Evolutionary conservation across 2,329 filamentous ascomycete species (phyloP).

Genomic region (Penicillium fuscoglaucum): DNA sequence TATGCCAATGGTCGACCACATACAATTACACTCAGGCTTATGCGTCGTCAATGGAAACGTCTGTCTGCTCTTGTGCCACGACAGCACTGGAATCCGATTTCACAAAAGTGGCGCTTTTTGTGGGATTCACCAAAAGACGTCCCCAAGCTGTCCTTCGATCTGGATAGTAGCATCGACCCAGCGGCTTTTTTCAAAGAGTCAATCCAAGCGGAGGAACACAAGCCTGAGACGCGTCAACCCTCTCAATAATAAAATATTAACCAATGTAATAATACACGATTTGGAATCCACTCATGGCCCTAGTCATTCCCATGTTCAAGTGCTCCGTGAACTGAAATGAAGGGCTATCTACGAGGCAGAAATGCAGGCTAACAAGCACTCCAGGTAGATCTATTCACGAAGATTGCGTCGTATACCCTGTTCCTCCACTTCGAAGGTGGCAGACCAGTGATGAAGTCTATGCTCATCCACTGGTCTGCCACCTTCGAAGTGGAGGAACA

Average conservation of each 20-base stretch:
- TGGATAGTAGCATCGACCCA: conserved; percentile 10
- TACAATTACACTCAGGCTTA: conserved; percentile 40
- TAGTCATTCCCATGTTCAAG: not conserved
- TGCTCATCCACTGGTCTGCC: no score
- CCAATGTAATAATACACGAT: conserved; percentile 2
- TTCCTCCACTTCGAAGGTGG: no score
- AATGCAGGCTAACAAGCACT: not conserved
- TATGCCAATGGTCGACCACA: conserved; percentile 43
- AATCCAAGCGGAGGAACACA: not conserved
- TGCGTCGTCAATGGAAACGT: conserved; percentile 41
- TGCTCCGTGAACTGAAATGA: not conserved
- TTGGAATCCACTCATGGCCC: not conserved
- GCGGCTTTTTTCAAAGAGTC: conserved; percentile 12
- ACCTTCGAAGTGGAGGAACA: no score
- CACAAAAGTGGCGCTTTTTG: conserved; percentile 27
- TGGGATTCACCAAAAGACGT: conserved; percentile 31
- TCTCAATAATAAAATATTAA: conserved; percentile 1
- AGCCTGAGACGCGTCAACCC: not conserved
- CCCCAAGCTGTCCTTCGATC: conserved; percentile 14
- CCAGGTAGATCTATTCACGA: no score
- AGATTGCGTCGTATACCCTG: no score
- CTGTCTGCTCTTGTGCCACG: conserved; percentile 37
- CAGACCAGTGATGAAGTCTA: no score
- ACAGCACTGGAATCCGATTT: conserved; percentile 23
- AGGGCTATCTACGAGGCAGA: not conserved